phyloP scores from a whole-genome alignment of 1,284 basidiomycete species.

The Rhizoctonia solani region DNA sequence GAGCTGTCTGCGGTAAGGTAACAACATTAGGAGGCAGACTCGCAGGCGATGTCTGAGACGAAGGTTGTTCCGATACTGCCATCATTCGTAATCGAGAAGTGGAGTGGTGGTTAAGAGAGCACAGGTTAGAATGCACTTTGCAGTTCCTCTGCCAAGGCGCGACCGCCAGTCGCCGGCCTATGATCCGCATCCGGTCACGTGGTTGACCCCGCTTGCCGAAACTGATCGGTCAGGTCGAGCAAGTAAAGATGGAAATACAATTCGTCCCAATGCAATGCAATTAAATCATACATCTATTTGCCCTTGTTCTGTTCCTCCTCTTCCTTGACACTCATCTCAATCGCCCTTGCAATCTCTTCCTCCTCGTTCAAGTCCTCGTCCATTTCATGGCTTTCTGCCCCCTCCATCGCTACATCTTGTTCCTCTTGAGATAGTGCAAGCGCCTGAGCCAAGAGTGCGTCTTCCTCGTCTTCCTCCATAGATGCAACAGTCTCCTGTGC shows the following conservation, averaged over 20 bases:
- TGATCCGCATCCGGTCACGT: conserved; percentile 33
- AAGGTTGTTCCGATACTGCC: conserved; percentile 18
- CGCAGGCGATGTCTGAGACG: conserved; percentile 47
- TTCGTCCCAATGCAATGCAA: not conserved
- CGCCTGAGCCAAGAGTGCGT: conserved; percentile 42
- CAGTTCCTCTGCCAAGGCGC: conserved; percentile 7
- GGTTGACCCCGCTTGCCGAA: not conserved
- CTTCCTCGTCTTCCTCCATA: conserved; percentile 40
- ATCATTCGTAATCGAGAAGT: not conserved
- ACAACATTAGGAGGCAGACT: conserved; percentile 76
- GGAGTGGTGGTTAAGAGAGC: not conserved
- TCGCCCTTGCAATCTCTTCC: conserved; percentile 64
- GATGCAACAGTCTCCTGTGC: conserved; percentile 39
- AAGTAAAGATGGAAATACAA: not conserved
- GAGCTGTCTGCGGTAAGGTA: conserved; percentile 83
- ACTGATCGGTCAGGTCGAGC: conserved; percentile 2
- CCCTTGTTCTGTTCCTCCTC: conserved; percentile 42
- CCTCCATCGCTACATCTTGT: conserved; percentile 39
- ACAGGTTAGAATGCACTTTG: not conserved
- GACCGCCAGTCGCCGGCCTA: conserved; percentile 6
- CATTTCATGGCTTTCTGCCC: conserved; percentile 35
- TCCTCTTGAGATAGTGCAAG: conserved; percentile 41
- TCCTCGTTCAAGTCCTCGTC: conserved; percentile 40
- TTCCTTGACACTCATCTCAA: conserved; percentile 60
- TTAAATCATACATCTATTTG: not conserved